phyloP scores from a whole-genome alignment of 2,329 filamentous ascomycete species.

The Bipolaris sorokiniana region DNA sequence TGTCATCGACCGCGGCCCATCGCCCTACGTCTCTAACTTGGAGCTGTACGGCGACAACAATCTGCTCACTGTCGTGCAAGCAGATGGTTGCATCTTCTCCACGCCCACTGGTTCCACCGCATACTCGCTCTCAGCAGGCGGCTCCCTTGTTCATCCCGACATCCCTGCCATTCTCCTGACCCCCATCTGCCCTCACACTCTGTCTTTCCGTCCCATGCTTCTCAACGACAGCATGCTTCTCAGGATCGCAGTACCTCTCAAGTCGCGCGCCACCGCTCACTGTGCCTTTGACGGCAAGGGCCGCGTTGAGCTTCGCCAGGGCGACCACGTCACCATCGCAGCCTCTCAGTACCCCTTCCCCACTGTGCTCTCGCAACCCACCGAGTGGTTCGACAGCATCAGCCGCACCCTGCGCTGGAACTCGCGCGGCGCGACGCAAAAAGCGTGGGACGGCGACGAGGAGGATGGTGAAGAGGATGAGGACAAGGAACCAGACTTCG shows the following conservation, averaged over 20 bases:
- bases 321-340: constrained; percentile 94
- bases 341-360: constrained; percentile 97
- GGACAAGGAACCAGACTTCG: constrained; percentile 71
- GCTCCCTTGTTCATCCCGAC: constrained; percentile 93
- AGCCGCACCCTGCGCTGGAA: constrained; percentile 94
- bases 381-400: constrained; percentile 97
- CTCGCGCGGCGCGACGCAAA: constrained; percentile 87
- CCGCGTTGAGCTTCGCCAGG: constrained; percentile 87
- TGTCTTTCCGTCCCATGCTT: constrained; percentile 98
- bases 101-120: constrained; percentile 91
- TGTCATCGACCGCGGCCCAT: constrained; percentile 96
- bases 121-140: constrained; percentile 94
- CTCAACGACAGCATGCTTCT: constrained; percentile 93
- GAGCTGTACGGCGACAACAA: constrained; percentile 96
- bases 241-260: constrained; percentile 82
- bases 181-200: constrained; percentile 94
- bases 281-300: constrained; percentile 98
- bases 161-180: constrained; percentile 96
- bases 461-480: constrained; percentile 54
- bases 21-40: constrained; percentile 94
- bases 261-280: constrained; percentile 90
- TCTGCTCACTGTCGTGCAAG: constrained; percentile 92
- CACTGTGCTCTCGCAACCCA: constrained; percentile 85
- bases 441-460: constrained; percentile 69
- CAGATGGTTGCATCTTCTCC: constrained; percentile 96